These are phyloP conservation scores for Hortiboletus flavorubellus DNA, from an alignment of 768 basidiomycete species.

Conservation along the genomic window DNA sequence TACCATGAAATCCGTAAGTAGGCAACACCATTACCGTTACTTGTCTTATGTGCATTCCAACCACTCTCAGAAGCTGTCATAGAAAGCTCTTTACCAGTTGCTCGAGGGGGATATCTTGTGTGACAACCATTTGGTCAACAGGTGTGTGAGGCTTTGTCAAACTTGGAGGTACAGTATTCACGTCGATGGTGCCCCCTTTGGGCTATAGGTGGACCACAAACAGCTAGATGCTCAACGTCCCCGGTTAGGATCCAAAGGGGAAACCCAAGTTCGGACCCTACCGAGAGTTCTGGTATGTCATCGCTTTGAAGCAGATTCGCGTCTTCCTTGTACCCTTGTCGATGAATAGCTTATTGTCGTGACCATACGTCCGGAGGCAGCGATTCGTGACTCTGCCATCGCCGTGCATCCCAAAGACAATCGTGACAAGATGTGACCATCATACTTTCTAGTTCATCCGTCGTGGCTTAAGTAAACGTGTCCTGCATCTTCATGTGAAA, in stretches of 20 bases:
- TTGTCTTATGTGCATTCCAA: conserved; percentile 32
- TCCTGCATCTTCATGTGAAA: conserved; percentile 89
- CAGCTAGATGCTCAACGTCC: conserved; percentile 82
- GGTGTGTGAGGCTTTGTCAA: conserved; percentile 96
- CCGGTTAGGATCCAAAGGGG: conserved; percentile 94
- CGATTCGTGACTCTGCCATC: conserved; percentile 96
- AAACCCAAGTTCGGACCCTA: conserved; percentile 95
- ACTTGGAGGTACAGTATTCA: conserved; percentile 70
- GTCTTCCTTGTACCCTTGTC: conserved; percentile 21
- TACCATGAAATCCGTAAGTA: conserved; percentile 84
- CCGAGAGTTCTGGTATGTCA: conserved; percentile 74
- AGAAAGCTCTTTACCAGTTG: conserved; percentile 86
- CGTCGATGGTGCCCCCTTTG: background rate
- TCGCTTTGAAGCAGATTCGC: background rate
- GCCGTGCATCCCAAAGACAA: conserved; percentile 94
- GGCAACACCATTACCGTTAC: background rate
- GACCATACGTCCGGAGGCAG: conserved; percentile 97
- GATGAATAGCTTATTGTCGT: conserved; percentile 93
- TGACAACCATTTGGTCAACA: conserved; percentile 95
- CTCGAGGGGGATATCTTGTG: conserved; percentile 91
- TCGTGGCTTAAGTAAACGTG: background rate
- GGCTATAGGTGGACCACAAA: conserved; percentile 84
- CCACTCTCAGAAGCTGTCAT: conserved; percentile 81
- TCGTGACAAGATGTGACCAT: conserved; percentile 65
- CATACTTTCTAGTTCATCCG: background rate